Percentiles rank a stretch among this genome's conserved stretches.
These are phyloP conservation scores for Opeltia flavorubescens DNA, from an alignment of 495 filamentous ascomycete species.

Conservation along the genomic window DNA sequence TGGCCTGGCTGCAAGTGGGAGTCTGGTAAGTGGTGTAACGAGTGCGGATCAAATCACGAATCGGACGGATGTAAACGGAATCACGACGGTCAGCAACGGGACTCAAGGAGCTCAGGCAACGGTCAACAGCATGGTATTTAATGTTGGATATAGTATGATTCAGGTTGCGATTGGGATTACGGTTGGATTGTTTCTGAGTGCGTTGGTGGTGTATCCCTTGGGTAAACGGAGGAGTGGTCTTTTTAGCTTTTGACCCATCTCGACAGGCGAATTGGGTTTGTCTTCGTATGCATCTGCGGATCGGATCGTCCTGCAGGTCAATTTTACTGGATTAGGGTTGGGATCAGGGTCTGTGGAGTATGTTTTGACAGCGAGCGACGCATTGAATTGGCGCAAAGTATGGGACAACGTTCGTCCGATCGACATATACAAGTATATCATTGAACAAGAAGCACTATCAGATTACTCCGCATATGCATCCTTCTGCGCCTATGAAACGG, in stretches of 20 bases:
- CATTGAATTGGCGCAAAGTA: no score
- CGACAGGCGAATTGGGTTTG: no score
- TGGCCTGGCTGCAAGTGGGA: constrained; percentile 73
- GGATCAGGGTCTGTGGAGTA: no score
- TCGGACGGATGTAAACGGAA: constrained; percentile 20
- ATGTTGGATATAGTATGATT: constrained; percentile 75
- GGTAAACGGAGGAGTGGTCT: constrained; percentile 83
- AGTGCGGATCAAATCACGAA: constrained; percentile 63
- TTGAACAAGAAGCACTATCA: no score
- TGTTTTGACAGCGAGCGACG: no score
- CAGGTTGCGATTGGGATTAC: constrained; percentile 90
- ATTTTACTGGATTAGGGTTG: no score
- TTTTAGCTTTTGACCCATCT: constrained; percentile 65
- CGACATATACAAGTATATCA: no score
- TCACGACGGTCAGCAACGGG: constrained; percentile 34
- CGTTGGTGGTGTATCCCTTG: constrained; percentile 77
- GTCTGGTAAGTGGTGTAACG: constrained; percentile 70
- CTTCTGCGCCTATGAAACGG: no score
- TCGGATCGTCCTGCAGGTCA: no score
- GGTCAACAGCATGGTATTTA: constrained; percentile 60
- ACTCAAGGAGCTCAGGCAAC: constrained; percentile 26
- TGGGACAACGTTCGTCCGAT: no score
- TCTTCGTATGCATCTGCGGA: no score
- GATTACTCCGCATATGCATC: no score
- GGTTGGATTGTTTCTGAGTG: constrained; percentile 77